Conservation (phyloP, 2,329 filamentous ascomycete species). For the Neofusicoccum parvum region DNA sequence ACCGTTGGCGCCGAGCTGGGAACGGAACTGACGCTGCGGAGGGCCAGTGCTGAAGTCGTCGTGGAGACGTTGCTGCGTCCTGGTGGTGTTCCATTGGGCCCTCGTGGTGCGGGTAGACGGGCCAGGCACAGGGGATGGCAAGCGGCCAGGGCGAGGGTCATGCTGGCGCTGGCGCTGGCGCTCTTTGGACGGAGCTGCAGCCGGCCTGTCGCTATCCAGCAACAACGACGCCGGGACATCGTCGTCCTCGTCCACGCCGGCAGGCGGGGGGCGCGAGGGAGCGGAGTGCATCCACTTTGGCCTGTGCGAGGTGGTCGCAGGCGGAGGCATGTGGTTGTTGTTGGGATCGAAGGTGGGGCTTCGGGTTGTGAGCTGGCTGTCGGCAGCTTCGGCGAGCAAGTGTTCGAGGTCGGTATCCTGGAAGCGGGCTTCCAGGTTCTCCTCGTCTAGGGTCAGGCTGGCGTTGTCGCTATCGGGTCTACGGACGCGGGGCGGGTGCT, state of each 20-base stretch:
- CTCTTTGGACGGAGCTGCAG: constrained; percentile 27
- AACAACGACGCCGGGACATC: constrained; percentile 66
- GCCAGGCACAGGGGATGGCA: constrained; percentile 46
- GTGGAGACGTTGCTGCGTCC: constrained; percentile 50
- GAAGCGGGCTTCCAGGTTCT: constrained; percentile 53
- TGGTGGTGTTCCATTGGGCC: constrained; percentile 55
- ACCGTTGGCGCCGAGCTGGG: constrained; percentile 4
- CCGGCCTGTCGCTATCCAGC: constrained; percentile 54
- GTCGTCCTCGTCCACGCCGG: constrained; percentile 54
- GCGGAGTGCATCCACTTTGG: constrained; percentile 18
- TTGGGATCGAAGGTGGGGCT: constrained; percentile 42
- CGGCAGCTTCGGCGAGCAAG: constrained; percentile 54
- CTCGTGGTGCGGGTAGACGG: constrained; percentile 46
- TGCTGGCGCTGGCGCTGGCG: constrained; percentile 22
- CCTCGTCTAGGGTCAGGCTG: constrained; percentile 53
- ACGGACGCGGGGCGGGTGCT: constrained; percentile 26
- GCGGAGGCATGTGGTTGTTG: constrained; percentile 24
- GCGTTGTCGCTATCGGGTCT: constrained; percentile 43
- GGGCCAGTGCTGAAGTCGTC: constrained; percentile 28
- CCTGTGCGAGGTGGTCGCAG: constrained; percentile 7
- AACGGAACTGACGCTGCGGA: constrained; percentile 25
- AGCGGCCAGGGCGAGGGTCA: constrained; percentile 26
- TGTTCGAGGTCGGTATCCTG: constrained; percentile 61
- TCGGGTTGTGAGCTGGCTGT: constrained; percentile 51
- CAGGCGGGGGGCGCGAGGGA: constrained; percentile 25